Base-by-base conservation (phyloP, 1,284 basidiomycete species). In the Trametes pubescens region DNA sequence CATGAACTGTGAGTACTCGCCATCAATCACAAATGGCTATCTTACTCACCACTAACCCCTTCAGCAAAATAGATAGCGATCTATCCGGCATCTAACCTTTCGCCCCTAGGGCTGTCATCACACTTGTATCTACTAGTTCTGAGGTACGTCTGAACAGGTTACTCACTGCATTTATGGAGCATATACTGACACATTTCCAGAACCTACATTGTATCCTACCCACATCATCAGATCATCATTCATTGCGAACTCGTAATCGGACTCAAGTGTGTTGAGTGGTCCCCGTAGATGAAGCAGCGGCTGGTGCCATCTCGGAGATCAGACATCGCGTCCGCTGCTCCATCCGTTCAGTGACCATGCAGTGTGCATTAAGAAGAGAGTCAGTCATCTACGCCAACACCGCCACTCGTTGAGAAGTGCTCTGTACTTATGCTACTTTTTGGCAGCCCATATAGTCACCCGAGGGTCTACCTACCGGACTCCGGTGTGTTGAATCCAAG, bases 1-100 rank as follows among this genome's bases (percentile, higher is more conserved):
- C 75, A 35, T 77, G 60, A 74, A 24, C 26, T 16, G 66, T 67
- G 57, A 62, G 66, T 51, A 14, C 21, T 21, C 38, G 38, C 8
- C 35, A 9, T 24, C 44, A 22, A 16, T 6, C 24, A 6, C 24
- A 48, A 47, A 3, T 26, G 18, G 22, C 22, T 10, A 22, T 24
- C 21, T 11, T 44, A 21, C 44, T 43, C 11, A 47, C 24, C 4
- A 44, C 16, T 26, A 24, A 32, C 29, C 29, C 44, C 2, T 47
- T 11, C 21, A 47, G 40, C 18, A 18, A 13, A 13, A 16, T 43
- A 7, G 18, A 4, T 16, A 8, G 4, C 40, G 18, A n/a, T 43
- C 40, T n/a, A 18, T 43, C 8, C 40, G 18, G 18, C 40, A n/a
- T n/a, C 14, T 43, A 7, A 5, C 11, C 37, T 35, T 35, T 13